Base-by-base conservation (phyloP, 805 yeast species). In the Teunomyces aglyptinius region DNA sequence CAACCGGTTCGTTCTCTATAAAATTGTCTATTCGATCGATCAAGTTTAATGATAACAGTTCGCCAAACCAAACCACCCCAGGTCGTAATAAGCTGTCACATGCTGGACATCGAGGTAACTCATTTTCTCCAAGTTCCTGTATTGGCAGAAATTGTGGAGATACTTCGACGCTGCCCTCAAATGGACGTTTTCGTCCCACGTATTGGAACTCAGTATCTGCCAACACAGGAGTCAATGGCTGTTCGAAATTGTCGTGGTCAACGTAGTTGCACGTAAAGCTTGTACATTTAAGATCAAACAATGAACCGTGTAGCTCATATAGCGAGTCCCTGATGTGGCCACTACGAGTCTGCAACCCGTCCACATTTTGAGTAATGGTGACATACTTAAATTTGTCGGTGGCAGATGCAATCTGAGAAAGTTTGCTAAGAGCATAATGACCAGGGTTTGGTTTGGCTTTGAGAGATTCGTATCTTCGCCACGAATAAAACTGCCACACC, bases 21-120 rank as follows among this genome's bases (percentile, higher is more conserved):
- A 86, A 89, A 38, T 78, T 80, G 65, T 89, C 96, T 4, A 88
- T 89, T 36, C 67, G 67, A 49, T 82, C 83, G 47, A 90, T 77
- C 10, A 75, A 76, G 41, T 67, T 67, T 45, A 87, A 63, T 0
- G 96, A 89, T 38, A 90, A 67, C 12, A 89, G 76, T 64, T 90
- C 97, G n/a, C 97, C 97, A 65, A 86, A 89, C 97, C 96, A 90
- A 5, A 89, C 91, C 3, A 90, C 95, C 0, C 94, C 96, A 0
- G 97, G 97, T 18, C 97, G 71, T 48, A 90, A 65, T 10, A 86
- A 60, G 29, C 63, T 53, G 0, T 83, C 85, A 60, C 97, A 90
- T 8, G 67, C 67, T 0, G 96, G 96, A 61, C 97, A 90, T 33
- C 64, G 76, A 1, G 96, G 96, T 8, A 89, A 71, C 1, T 80